Base-by-base conservation (phyloP, 1,139 yeast genomes). In the Sugiyamaella paludigena region DNA sequence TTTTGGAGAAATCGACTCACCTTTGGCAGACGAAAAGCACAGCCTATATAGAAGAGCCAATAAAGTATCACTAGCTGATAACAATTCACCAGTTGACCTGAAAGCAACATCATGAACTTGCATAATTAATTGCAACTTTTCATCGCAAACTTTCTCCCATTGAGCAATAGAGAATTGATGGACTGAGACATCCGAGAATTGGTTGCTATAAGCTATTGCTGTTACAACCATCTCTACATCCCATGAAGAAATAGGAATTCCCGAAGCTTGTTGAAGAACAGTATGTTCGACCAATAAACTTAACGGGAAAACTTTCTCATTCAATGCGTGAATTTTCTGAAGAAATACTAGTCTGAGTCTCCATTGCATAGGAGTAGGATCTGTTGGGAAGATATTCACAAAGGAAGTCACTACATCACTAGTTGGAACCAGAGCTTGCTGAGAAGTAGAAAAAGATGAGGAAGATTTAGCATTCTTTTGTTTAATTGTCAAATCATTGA, bases 331-430 rank as follows among this genome's bases (percentile, higher is more conserved):
- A 1, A 76, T 56, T 0, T 70, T 60, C 32, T 66, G 67, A 51
- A 73, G 69, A 45, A 78, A 71, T 32, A 72, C 62, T 43, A 67
- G 67, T 45, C 72, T 67, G 19, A 66, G 52, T 10, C 68, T 57
- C 70, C 76, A 73, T 50, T 58, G 71, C 43, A 49, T 58, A 1
- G 61, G 56, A 5, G 60, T 49, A 29, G 74, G 70, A 4, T 54
- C 38, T 0, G 41, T 39, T 1, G 74, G 74, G 34, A 51, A 69
- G 59, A 12, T 51, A 34, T 48, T 40, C 13, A 65, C 52, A 54
- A 71, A 66, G 10, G 66, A 61, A 0, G 43, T 35, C 8, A 60
- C 62, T 11, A 63, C 61, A 7, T 51, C 54, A 36, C 60, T 51
- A 32, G 37, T 44, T 10, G 40, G 50, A 9, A 40, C 36, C 27